Evolutionary conservation across 1,284 basidiomycete genomes (phyloP), one percentile per base, ranked within the genome.

Genomic region (Sanguinoderma infundibulare): DNA sequence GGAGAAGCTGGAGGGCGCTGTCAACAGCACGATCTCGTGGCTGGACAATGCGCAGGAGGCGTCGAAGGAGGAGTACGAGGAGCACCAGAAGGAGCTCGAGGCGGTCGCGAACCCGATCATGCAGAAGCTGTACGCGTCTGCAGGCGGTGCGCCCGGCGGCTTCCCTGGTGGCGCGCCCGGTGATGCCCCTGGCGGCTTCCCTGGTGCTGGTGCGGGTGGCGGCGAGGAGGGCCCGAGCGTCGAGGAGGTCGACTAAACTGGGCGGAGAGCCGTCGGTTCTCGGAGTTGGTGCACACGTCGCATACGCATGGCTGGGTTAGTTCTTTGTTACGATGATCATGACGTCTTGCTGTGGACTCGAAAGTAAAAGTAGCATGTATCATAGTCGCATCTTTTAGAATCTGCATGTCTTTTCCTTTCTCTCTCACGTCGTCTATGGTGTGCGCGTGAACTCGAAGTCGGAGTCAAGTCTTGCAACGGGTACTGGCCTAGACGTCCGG

Each of bases 41-140:
- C 90, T 99, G 70, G 97, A 98, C 76, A 79, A 70, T 64, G 92
- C 92, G 51, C 91, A 94, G 73, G 95, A 98, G 78, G 98, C 88
- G 12, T 91, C 90, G 67, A 98, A 95, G 82, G 95, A 97, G 74
- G 98, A 99, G 83, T 97, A 98, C 81, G 92, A 95, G 78, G 86
- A 86, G 75, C 92, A 91, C 81, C 96, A 98, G 79, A 98, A 98
- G 86, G 96, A 98, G 81, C 85, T 99, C 61, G 97, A 99, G 83
- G 81, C 75, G 12, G 77, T 96, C 68, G 93, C 95, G 70, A 96
- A 70, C 84, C 96, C 96, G 53, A 96, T 97, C 80, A 97, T 97
- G 95, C 88, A 91, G 81, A 93, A 91, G 80, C 86, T 96, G 28
- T 98, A 98, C 80, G 86, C 87, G 61, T 81, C 85, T 67, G 91